Evolutionary conservation across 208 protist species (phyloP).

Genomic region (Cochliopodium minus): DNA sequence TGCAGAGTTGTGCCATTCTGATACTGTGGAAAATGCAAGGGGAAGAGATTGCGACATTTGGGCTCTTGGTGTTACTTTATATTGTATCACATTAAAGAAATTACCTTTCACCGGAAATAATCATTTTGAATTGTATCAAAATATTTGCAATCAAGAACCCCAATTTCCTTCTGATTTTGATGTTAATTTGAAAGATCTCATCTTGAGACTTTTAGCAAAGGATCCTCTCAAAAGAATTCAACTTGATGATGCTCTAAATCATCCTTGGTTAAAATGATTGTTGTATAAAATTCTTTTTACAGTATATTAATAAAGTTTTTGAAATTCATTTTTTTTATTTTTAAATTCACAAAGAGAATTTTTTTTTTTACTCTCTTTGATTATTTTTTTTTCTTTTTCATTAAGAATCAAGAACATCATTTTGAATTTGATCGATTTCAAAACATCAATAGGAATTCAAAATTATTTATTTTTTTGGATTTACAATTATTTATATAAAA

Average conservation of each 20-base stretch:
- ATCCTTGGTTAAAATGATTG: slow-evolving; percentile 9
- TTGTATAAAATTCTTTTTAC: too few species aligned
- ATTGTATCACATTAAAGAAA: slow-evolving; percentile 41
- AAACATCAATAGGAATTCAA: too few species aligned
- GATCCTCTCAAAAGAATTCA: slow-evolving; percentile 26
- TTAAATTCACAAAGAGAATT: too few species aligned
- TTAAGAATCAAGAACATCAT: too few species aligned
- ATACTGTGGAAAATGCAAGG: slow-evolving; percentile 14
- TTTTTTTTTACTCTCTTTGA: too few species aligned
- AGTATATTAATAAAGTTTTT: too few species aligned
- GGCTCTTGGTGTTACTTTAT: slow-evolving; percentile 65
- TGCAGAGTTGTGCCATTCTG: slow-evolving; percentile 41
- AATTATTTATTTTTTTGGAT: too few species aligned
- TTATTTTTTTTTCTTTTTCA: too few species aligned
- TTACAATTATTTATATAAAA: too few species aligned
- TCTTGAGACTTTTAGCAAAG: slow-evolving; percentile 39
- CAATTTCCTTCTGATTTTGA: slow-evolving; percentile 29
- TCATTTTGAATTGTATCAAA: slow-evolving; percentile 15
- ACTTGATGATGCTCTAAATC: slow-evolving; percentile 10
- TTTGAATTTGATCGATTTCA: too few species aligned
- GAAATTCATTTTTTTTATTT: too few species aligned
- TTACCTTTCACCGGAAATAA: slow-evolving; percentile 36
- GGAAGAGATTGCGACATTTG: slow-evolving; percentile 61
- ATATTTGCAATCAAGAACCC: slow-evolving; percentile 26
- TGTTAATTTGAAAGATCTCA: slow-evolving; percentile 31